Percentiles rank a stretch among this genome's conserved stretches.
Conservation (phyloP, 176 grass and related monocot species). For the Eragrostis curvula region DNA sequence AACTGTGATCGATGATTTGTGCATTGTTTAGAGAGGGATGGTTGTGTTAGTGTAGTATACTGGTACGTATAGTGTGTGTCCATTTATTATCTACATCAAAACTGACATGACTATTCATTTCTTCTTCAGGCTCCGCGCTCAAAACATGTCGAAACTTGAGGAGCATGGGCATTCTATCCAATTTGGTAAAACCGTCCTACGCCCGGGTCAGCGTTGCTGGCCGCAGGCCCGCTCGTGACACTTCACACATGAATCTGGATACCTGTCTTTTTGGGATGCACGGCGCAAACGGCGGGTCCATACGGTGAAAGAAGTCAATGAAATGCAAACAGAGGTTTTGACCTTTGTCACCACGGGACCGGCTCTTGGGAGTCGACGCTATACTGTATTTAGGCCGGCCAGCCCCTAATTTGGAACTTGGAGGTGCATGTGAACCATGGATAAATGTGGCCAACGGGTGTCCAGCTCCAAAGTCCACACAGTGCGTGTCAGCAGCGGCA, state of each 20-base stretch:
- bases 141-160: neutral
- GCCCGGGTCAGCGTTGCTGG: neutral
- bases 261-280: neutral
- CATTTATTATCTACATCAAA: too few species aligned
- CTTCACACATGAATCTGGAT: neutral
- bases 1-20: too few species aligned
- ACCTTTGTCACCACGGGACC: neutral
- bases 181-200: neutral
- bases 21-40: too few species aligned
- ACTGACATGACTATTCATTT: neutral
- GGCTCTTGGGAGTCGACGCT: neutral
- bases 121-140: neutral
- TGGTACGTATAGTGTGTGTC: too few species aligned
- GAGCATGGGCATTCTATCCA: neutral
- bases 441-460: neutral
- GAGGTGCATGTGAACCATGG: neutral
- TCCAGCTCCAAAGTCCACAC: neutral
- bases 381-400: neutral
- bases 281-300: neutral
- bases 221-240: neutral
- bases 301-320: neutral
- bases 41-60: too few species aligned
- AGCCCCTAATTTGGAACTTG: neutral
- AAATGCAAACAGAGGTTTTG: neutral
- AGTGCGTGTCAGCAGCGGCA: slow-evolving; percentile 7